Evolutionary conservation across 2,329 filamentous ascomycete species (phyloP), one percentile per base, ranked within the genome.

Genomic region (Chaetothyriales sp.): DNA sequence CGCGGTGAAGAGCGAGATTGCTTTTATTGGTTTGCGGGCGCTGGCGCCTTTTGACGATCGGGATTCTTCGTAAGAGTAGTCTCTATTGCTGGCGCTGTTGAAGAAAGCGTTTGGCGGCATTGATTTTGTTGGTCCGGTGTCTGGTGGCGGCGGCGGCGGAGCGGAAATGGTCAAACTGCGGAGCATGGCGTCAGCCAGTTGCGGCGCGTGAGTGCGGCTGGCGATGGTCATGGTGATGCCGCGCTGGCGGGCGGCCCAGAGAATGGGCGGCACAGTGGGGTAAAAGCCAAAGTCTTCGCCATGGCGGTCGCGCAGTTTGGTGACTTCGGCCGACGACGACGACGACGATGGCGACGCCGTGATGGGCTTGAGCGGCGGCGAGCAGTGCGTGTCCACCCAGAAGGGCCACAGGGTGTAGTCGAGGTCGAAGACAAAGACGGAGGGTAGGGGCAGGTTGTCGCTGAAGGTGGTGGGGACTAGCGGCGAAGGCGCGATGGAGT

Each of bases 361-460:
- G 4, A 40, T 15, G 48, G 79, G 73, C 56, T 81, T 82, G 48
- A 95, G 70, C 0, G 89, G 89, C 5, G 81, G 77, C 20, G 81
- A 80, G 61, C 92, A 85, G 69, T 95, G 89, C 2, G 89, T 95
- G 72, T 97, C 92, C 1, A 94, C 83, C 90, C 90, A 97, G 70
- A 95, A 95, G 4, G 89, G 89, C 92, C 90, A 97, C n/a, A 97
- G 76, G 0, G 92, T 97, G 75, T 95, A 97, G 75, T 97, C 90
- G 56, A 97, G 80, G 67, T 97, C 92, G 71, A 97, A 95, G 57
- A 92, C 86, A 61, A 97, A 77, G 60, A 95, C 77, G 56, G 83
- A 81, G 0, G 89, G 89, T 1, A 95, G 77, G 0, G 88, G 86
- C 0, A 81, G 77, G 44, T 80, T 76, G 59, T 83, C 80, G 55